A percentile compares a stretch with the other conserved stretches of the same genome.
phyloP scores from a whole-genome alignment of 1,284 basidiomycete genomes.

The Cerioporus squamosus region DNA sequence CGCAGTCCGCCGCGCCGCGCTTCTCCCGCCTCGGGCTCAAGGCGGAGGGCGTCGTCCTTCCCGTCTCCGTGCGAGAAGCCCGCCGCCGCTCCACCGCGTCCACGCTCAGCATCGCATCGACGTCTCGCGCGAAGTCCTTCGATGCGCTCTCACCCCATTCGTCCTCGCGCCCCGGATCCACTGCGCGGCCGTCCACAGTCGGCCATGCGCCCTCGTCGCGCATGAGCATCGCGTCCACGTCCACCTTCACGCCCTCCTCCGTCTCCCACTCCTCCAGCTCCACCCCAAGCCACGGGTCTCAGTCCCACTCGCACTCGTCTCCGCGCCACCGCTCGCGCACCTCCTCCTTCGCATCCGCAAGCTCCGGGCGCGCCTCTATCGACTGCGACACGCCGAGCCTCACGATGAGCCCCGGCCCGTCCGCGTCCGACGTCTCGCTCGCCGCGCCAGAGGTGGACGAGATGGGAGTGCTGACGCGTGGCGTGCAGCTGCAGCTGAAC shows the following conservation, averaged over 20 bases:
- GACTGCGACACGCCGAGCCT: conserved; percentile 24
- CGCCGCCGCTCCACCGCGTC: conserved; percentile 19
- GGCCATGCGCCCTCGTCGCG: conserved; percentile 1
- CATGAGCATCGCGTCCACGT: background rate
- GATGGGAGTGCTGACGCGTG: background rate
- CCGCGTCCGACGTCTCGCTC: conserved; percentile 14
- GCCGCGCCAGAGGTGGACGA: conserved; percentile 8
- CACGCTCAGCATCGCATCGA: background rate
- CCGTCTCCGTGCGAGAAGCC: conserved; percentile 40
- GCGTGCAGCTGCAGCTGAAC: too few relatives aligned
- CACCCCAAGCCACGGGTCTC: too few relatives aligned
- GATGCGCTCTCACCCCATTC: conserved; percentile 3
- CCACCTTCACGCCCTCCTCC: background rate
- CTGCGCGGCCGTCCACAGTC: background rate
- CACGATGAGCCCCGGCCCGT: conserved; percentile 22
- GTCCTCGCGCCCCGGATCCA: background rate
- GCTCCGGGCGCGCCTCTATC: conserved; percentile 7
- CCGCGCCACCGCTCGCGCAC: background rate
- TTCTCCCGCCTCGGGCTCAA: conserved; percentile 48
- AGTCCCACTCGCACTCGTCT: background rate
- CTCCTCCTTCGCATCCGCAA: conserved; percentile 19
- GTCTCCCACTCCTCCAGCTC: background rate
- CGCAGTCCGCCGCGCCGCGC: conserved; percentile 43
- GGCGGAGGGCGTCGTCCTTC: conserved; percentile 46
- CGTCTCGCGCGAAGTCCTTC: conserved; percentile 1